Evolutionary conservation across 164 flowering plant species (phyloP), one percentile per base, ranked within the genome.

Genomic region (Tetrastigma voinierianum): DNA sequence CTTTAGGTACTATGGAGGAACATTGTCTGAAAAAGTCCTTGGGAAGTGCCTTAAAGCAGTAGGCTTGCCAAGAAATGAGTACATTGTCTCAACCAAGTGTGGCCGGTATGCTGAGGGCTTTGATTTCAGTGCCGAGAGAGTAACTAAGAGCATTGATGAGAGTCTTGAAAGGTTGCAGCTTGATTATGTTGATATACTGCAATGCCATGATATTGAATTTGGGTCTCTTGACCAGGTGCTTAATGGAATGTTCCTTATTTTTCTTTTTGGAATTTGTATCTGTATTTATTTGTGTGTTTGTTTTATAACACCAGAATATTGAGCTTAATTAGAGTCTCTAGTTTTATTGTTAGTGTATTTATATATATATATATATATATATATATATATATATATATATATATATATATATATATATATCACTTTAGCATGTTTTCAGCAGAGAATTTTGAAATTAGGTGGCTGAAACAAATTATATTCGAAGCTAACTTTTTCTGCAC

Each of bases 191-290:
- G 99, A 95, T 76, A 90, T 95, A 61, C 77, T 95, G 51, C 98
- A 92, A 23, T 95, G 99, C 75, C 99, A 95, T 78, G 98, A 95
- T 70, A 95, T 95, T 21, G 99, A 95, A 69, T 95, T 95, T 71
- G 96, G 86, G 48, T 78, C 88, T 66, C 94, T 95, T 52, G 96
- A 92, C 80, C 97, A 87, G 97, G 99, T 94, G 17, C 25, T 51
- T 16, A 16, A 3, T 71, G 61, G 43, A 14, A 14, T 2, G 11
- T 59, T 59, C 10, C 13, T 44, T 19, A 2, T 23, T n/a, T 40
- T 15, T 21, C 3, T 21, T 67, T 48, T 4, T 63, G 7, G 14
- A 14, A 20, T 54, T 64, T 13, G 43, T 24, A 4, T 53, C 45
- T 51, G 6, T 54, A 10, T 23, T 20, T 18, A 8, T 46, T 4